phyloP scores from a whole-genome alignment of 108 stramenopile species.

The Stephanodiscus triporus region DNA sequence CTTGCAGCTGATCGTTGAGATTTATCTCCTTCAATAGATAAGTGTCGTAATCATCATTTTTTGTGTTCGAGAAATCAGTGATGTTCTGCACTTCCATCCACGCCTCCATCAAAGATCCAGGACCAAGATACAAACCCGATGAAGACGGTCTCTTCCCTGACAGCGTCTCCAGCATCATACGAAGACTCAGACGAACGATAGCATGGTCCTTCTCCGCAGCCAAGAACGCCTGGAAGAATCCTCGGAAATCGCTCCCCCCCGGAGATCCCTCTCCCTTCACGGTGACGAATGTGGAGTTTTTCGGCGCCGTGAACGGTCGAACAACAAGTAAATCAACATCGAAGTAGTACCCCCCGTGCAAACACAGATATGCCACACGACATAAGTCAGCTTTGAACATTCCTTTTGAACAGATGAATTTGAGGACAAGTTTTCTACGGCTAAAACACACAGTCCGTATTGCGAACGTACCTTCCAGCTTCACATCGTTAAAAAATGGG shows the following conservation, averaged over 20 bases:
- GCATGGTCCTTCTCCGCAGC: slow-evolving; percentile 13
- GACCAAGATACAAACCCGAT: slow-evolving; percentile 6
- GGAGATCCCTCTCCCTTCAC: slow-evolving; percentile 3
- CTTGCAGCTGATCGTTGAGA: neutral
- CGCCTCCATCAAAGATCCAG: slow-evolving; percentile 16
- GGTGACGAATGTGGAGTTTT: slow-evolving; percentile 11
- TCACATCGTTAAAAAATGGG: slow-evolving; percentile 16
- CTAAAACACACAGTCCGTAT: neutral
- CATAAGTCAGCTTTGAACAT: slow-evolving; percentile 42
- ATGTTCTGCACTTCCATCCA: slow-evolving; percentile 17
- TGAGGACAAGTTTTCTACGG: neutral
- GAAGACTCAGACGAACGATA: slow-evolving; percentile 15
- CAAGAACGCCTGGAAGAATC: slow-evolving; percentile 36
- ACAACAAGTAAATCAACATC: slow-evolving; percentile 45
- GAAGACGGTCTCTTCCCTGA: neutral
- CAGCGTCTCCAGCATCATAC: slow-evolving; percentile 9
- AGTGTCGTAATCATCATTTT: neutral
- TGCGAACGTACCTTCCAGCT: slow-evolving; percentile 12
- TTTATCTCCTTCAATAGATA: slow-evolving; percentile 20
- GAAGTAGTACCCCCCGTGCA: slow-evolving; percentile 37
- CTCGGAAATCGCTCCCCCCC: neutral
- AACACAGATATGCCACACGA: slow-evolving; percentile 25
- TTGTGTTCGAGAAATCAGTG: slow-evolving; percentile 18
- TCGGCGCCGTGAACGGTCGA: slow-evolving; percentile 17
- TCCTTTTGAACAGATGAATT: slow-evolving; percentile 2